A percentile compares a stretch with the other conserved stretches of the same genome.
These are phyloP conservation scores for Pythium brassicae DNA, from an alignment of 352 stramenopile species.

Conservation along the genomic window DNA sequence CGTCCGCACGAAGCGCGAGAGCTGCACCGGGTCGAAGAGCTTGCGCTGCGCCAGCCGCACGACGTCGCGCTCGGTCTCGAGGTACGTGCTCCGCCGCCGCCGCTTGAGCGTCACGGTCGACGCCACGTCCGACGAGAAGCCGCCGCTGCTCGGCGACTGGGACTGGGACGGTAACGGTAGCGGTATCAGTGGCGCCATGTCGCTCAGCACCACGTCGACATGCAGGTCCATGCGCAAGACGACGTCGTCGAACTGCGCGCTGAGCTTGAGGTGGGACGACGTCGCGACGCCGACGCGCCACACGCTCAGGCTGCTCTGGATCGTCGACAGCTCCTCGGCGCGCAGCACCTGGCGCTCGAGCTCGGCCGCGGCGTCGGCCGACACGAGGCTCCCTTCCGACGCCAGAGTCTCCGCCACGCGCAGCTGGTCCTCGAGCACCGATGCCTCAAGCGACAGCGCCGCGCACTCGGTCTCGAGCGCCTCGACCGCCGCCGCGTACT, in stretches of 20 bases:
- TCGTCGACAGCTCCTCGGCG: conserved; percentile 45
- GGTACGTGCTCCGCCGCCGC: conserved; percentile 21
- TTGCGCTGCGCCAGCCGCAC: conserved; percentile 45
- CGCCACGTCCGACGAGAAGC: conserved; percentile 20
- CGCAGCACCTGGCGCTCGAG: conserved; percentile 45
- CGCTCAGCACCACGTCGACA: conserved; percentile 27
- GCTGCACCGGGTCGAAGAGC: conserved; percentile 35
- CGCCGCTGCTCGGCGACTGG: background rate
- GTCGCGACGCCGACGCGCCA: conserved; percentile 50
- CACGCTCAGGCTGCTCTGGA: conserved; percentile 45
- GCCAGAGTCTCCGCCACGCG: conserved; percentile 46
- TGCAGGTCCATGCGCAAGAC: conserved; percentile 39
- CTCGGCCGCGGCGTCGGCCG: conserved; percentile 20
- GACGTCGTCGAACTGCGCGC: conserved; percentile 43
- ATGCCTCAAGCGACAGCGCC: conserved; percentile 60
- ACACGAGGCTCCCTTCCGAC: conserved; percentile 10
- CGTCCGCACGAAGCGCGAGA: conserved; percentile 20
- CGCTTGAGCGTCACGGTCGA: conserved; percentile 21
- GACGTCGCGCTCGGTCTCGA: conserved; percentile 36
- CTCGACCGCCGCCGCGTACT: conserved; percentile 55
- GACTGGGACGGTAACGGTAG: too few relatives aligned
- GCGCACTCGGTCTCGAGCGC: conserved; percentile 55
- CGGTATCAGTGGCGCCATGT: too few relatives aligned
- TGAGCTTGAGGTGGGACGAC: conserved; percentile 35
- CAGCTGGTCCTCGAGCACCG: conserved; percentile 56